Evolutionary conservation across 495 filamentous ascomycete genomes (phyloP), one percentile per base, ranked within the genome.

Genomic region (Penicillium chermesinum): DNA sequence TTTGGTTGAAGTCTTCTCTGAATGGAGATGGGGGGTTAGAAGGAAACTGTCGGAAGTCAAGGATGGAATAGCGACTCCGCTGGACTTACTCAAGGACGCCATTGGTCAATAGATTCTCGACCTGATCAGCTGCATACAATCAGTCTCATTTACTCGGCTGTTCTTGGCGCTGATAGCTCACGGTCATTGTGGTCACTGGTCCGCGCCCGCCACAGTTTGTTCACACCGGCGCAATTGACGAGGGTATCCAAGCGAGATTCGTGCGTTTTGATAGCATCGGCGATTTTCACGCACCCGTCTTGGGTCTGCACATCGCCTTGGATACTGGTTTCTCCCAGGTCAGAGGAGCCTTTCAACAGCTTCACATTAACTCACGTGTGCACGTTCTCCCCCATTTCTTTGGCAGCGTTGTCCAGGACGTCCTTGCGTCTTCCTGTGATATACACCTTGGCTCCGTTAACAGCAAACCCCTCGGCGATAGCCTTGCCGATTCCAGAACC

Each of bases 361-460:
- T 13, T 7, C n/a, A 39, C 2, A 7, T n/a, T 17, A 37, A 21
- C 34, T 18, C 2, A 38, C 49, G 30, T 18, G 36, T 34, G 49
- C 9, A 51, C 16, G 20, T 51, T 34, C n/a, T 21, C 49, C 3
- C 27, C 34, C 18, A 51, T 41, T 21, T 48, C 36, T n/a, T 39
- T 40, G 9, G 62, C 70, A 0, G 75, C 75, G 2, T 40, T 62
- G 6, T 76, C 63, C 7, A 78, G 69, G 57, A 75, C 75, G 43
- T 73, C 72, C 34, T 64, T 55, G 17, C 67, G 72, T 19, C 71
- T 62, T n/a, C 72, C 74, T 22, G 72, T 61, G 44, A 80, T 77
- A 59, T 79, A 78, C 37, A 73, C 65, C 38, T 68, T 63, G n/a
- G 65, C 74, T 3, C 75, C 76, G 50, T 78, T 79, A 32, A 76